Evolutionary conservation across 2,329 filamentous ascomycete species (phyloP), one percentile per base, ranked within the genome.

Genomic region (Aspergillaceae sp.): DNA sequence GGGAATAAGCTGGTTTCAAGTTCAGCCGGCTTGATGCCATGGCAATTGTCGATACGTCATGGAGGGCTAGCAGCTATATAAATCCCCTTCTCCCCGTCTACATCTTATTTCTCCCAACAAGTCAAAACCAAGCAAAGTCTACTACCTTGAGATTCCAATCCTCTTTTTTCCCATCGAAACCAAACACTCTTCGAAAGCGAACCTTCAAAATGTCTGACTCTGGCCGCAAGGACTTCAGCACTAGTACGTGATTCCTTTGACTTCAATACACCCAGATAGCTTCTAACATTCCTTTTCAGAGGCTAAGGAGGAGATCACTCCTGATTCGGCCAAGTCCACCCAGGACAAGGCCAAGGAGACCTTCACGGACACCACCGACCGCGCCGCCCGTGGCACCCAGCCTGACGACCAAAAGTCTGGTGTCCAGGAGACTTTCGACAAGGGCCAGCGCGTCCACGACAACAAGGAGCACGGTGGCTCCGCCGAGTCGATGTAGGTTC

Each of bases 321-420:
- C 80, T 48, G 73, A 82, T 64, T 72, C 72, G 60, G 65, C 73
- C 67, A 83, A 83, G 72, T 81, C 78, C 51, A 79, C 77, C 56
- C 67, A 73, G 58, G 68, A 80, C 53, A 79, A 81, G 72, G 54
- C 75, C 52, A 76, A 75, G 63, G 40, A 83, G 65, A 62, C 65
- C 46, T 42, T 76, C 60, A 81, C 77, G 51, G 76, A 77, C 56
- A 71, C 71, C 47, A 65, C 61, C 46, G 80, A 82, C 69, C 79
- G 78, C 58, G 43, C 74, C 51, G 64, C 70, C 56, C 76, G 76
- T 52, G 73, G 74, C 48, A 30, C 63, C 40, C 69, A 76, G 60
- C 60, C 74, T 59, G 79, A 83, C 56, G 60, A 67, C 34, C 63
- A 68, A 61, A 83, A 83, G 73, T 75, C 74, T 44, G 65, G 64